Percentiles rank a stretch among this genome's conserved stretches.
These are phyloP conservation scores for Hypomontagnella monticulosa DNA, from an alignment of 495 filamentous ascomycete species.

Conservation along the genomic window DNA sequence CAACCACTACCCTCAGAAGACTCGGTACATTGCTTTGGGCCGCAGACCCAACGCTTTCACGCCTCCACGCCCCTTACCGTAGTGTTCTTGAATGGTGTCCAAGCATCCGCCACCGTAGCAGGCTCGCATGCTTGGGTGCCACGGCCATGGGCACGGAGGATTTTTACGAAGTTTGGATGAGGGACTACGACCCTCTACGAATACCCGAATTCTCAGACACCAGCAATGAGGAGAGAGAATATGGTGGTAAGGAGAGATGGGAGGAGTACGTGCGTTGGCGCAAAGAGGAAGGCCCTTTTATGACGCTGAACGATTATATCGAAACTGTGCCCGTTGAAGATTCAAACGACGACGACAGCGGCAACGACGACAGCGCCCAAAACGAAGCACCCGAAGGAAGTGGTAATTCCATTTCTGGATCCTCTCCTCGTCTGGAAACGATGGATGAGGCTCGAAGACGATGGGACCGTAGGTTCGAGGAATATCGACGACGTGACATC, in stretches of 20 bases:
- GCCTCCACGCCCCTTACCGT: slow-evolving; percentile 47
- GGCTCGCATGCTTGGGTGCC: slow-evolving; percentile 13
- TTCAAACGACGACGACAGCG: background rate
- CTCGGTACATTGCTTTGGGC: slow-evolving; percentile 49
- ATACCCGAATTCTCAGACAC: slow-evolving; percentile 24
- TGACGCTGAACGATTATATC: slow-evolving; percentile 15
- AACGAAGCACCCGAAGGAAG: too few species aligned
- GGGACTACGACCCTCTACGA: background rate
- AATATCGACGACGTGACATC: background rate
- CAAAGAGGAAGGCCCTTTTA: slow-evolving; percentile 26
- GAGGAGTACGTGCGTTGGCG: slow-evolving; percentile 10
- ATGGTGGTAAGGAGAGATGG: slow-evolving; percentile 14
- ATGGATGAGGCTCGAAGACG: background rate
- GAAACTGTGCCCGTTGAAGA: background rate
- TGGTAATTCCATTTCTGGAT: background rate
- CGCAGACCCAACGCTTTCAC: slow-evolving; percentile 50
- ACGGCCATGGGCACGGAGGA: background rate
- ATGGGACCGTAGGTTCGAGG: background rate
- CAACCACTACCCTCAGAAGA: slow-evolving; percentile 43
- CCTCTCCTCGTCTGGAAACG: background rate
- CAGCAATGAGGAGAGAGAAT: background rate
- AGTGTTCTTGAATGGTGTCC: background rate
- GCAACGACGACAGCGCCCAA: background rate
- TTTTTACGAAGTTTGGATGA: background rate
- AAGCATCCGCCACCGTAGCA: slow-evolving; percentile 27